Percentiles rank a stretch among this genome's conserved stretches.
Conservation (phyloP, 2,329 filamentous ascomycete genomes). For the Zymoseptoria crescenta region DNA sequence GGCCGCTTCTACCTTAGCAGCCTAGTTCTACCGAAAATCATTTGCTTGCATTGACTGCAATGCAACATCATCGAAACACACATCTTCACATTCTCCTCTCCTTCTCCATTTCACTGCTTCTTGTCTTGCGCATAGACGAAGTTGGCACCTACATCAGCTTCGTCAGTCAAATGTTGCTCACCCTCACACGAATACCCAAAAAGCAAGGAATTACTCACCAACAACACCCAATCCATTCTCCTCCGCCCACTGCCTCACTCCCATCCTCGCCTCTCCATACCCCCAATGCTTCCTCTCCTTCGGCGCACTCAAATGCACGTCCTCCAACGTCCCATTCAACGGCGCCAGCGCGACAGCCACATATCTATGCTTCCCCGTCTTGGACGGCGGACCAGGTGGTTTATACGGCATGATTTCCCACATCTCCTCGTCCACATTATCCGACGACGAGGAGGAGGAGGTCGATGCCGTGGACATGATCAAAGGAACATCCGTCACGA, state of each 20-base stretch:
- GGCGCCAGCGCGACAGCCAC: slow-evolving; percentile 47
- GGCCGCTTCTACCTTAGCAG: neutral
- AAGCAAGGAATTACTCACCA: slow-evolving; percentile 24
- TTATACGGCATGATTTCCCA: slow-evolving; percentile 44
- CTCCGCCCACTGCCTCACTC: slow-evolving; percentile 45
- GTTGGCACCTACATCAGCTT: slow-evolving; percentile 30
- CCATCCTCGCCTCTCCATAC: slow-evolving; percentile 42
- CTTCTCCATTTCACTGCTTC: slow-evolving; percentile 34
- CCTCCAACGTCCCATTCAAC: slow-evolving; percentile 36
- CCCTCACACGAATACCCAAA: neutral
- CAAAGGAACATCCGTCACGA: slow-evolving; percentile 33
- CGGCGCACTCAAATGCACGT: slow-evolving; percentile 39
- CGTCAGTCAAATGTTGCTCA: too few relatives aligned
- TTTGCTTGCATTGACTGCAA: neutral
- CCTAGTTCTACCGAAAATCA: neutral
- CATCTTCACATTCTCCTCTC: neutral
- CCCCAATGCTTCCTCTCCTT: slow-evolving; percentile 50
- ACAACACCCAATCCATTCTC: slow-evolving; percentile 43
- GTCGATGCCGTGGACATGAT: neutral
- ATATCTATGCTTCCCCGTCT: slow-evolving; percentile 52
- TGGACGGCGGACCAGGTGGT: slow-evolving; percentile 46
- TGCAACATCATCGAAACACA: neutral
- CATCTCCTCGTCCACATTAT: slow-evolving; percentile 2
- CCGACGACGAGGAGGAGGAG: slow-evolving; percentile 1
- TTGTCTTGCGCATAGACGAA: slow-evolving; percentile 43